These are phyloP conservation scores for Haplosporangium sp. DNA, from an alignment of 371 early-diverging fungal species.

Conservation along the genomic window DNA sequence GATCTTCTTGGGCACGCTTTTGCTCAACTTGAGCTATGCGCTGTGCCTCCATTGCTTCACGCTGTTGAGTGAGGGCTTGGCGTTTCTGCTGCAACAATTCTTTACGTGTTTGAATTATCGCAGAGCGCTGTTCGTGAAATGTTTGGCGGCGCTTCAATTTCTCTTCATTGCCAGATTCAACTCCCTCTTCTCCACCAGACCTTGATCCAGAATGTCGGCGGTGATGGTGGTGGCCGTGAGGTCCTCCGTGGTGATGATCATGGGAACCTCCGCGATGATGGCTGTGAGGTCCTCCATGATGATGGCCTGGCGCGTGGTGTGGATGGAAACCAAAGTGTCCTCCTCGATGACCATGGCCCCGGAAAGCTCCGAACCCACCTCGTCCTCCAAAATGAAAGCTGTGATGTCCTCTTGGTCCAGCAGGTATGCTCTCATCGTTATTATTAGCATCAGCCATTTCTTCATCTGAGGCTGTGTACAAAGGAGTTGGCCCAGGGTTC, in stretches of 20 bases:
- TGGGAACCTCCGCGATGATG: conserved; percentile 1
- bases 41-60: conserved; percentile 23
- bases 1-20: conserved; percentile 19
- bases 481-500: conserved; percentile 26
- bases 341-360: conserved; percentile 24
- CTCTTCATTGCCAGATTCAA: conserved; percentile 12
- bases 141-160: conserved; percentile 41
- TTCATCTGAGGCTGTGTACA: conserved; percentile 35
- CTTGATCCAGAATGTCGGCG: conserved; percentile 41
- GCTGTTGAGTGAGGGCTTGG: conserved; percentile 24
- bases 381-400: conserved; percentile 4
- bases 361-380: conserved; percentile 26
- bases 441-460: conserved; percentile 37
- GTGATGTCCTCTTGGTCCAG: neutral
- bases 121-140: conserved; percentile 34
- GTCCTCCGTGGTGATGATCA: conserved; percentile 4
- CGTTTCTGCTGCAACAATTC: conserved; percentile 26
- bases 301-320: conserved; percentile 15
- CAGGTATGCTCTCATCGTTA: neutral
- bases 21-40: conserved; percentile 14
- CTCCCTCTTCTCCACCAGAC: conserved; percentile 31
- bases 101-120: conserved; percentile 17
- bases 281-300: conserved; percentile 5
- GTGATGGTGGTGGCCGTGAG: conserved; percentile 8
- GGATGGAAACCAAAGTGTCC: conserved; percentile 12